Conservation (phyloP, 2,329 filamentous ascomycete species). For the Cytospora leucostoma region DNA sequence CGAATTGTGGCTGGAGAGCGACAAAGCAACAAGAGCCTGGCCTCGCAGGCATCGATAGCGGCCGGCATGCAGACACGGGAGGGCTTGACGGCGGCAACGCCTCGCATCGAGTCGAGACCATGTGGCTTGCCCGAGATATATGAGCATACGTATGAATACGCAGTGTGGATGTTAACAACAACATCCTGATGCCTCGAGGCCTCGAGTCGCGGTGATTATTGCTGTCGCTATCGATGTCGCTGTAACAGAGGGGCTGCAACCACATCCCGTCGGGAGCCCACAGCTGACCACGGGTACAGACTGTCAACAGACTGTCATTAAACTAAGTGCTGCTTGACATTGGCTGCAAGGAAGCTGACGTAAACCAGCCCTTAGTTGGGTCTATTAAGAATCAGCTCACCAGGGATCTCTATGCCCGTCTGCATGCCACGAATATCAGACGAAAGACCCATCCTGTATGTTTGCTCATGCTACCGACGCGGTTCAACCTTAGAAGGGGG, state of each 20-base stretch:
- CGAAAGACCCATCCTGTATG: neutral
- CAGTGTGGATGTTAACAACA: slow-evolving; percentile 10
- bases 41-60: neutral
- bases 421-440: slow-evolving; percentile 14
- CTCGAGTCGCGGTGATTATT: slow-evolving; percentile 2
- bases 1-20: neutral
- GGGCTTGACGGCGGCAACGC: slow-evolving; percentile 16
- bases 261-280: slow-evolving; percentile 5
- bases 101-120: slow-evolving; percentile 4
- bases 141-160: slow-evolving; percentile 8
- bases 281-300: slow-evolving; percentile 2
- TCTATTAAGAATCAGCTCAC: slow-evolving; percentile 1
- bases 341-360: slow-evolving; percentile 2
- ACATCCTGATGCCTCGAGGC: slow-evolving; percentile 15
- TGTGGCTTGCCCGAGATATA: slow-evolving; percentile 29
- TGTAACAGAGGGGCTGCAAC: slow-evolving; percentile 8
- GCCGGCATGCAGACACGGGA: slow-evolving; percentile 6
- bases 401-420: slow-evolving; percentile 12
- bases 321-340: neutral
- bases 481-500: neutral
- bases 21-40: neutral
- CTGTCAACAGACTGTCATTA: neutral
- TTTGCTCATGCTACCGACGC: neutral
- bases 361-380: slow-evolving; percentile 2
- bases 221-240: too few relatives aligned